Conservation (phyloP, 306 rosid genomes). For the Prunus padus region DNA sequence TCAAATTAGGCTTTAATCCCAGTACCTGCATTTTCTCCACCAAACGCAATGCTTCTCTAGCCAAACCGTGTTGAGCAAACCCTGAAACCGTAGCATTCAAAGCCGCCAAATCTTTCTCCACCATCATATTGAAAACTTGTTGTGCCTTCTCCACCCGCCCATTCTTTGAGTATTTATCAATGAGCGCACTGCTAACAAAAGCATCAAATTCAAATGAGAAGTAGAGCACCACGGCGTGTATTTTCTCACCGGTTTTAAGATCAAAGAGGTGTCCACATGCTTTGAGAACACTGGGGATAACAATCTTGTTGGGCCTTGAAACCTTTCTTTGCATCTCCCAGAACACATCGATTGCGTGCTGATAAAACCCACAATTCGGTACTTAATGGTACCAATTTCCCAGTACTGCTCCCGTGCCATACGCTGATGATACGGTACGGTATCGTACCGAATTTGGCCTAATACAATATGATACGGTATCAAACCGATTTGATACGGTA, state of each 20-base stretch:
- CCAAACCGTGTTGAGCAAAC: slow-evolving; percentile 56
- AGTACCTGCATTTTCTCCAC: slow-evolving; percentile 48
- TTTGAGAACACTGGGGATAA: slow-evolving; percentile 81
- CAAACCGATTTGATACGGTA: no score
- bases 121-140: slow-evolving; percentile 56
- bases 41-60: slow-evolving; percentile 52
- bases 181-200: slow-evolving; percentile 59
- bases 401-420: no score
- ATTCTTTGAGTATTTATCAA: slow-evolving; percentile 76
- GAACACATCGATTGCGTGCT: slow-evolving; percentile 51
- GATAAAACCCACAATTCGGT: slow-evolving; percentile 49
- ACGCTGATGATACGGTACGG: no score
- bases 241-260: slow-evolving; percentile 43
- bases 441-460: no score
- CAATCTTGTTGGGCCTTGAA: slow-evolving; percentile 39
- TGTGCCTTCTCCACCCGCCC: slow-evolving; percentile 47
- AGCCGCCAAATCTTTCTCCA: slow-evolving; percentile 66
- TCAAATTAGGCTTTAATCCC: slow-evolving; percentile 55
- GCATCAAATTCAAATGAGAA: slow-evolving; percentile 56
- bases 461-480: no score
- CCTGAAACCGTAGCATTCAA: slow-evolving; percentile 84
- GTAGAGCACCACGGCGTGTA: slow-evolving; percentile 54
- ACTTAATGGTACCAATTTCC: no score
- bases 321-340: slow-evolving; percentile 51
- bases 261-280: slow-evolving; percentile 69